phyloP scores from a whole-genome alignment of 2,329 filamentous ascomycete genomes.

The Aspergillus cejpii region DNA sequence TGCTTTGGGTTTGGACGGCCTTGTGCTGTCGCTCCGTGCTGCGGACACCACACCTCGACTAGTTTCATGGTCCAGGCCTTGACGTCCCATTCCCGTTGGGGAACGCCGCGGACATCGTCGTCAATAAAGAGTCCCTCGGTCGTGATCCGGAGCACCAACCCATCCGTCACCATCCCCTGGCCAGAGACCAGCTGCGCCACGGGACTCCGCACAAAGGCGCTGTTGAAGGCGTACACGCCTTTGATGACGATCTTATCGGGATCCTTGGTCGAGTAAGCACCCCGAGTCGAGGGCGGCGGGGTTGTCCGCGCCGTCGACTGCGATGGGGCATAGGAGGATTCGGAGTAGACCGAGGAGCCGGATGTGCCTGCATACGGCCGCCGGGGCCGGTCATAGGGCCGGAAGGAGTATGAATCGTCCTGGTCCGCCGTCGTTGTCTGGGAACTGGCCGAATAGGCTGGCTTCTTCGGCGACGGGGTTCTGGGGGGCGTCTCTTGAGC shows the following conservation, averaged over 20 bases:
- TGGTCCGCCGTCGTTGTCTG: constrained; percentile 45
- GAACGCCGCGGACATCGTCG: constrained; percentile 81
- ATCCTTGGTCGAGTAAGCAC: constrained; percentile 78
- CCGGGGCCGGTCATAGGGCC: constrained; percentile 67
- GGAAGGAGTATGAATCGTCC: constrained; percentile 64
- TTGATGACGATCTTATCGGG: constrained; percentile 94
- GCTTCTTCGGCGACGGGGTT: constrained; percentile 38
- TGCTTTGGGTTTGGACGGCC: constrained; percentile 27
- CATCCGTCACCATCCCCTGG: constrained; percentile 80
- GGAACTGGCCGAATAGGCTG: constrained; percentile 23
- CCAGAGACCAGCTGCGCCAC: constrained; percentile 83
- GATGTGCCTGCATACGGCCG: constrained; percentile 55
- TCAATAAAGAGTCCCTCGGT: constrained; percentile 96
- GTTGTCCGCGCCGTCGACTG: constrained; percentile 77
- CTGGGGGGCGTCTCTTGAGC: constrained; percentile 18
- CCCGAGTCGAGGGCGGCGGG: constrained; percentile 69
- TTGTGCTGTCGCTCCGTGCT: constrained; percentile 45
- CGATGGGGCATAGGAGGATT: constrained; percentile 79
- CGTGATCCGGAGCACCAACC: constrained; percentile 82
- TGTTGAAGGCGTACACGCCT: constrained; percentile 88
- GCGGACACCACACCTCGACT: constrained; percentile 77
- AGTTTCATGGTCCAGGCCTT: constrained; percentile 96
- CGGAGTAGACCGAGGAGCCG: constrained; percentile 67
- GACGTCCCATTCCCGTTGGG: constrained; percentile 97
- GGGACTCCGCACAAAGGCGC: constrained; percentile 79